These are phyloP conservation scores for Phlyctochytrium bullatum DNA, from an alignment of 192 early-diverging fungal genomes.

Conservation along the genomic window DNA sequence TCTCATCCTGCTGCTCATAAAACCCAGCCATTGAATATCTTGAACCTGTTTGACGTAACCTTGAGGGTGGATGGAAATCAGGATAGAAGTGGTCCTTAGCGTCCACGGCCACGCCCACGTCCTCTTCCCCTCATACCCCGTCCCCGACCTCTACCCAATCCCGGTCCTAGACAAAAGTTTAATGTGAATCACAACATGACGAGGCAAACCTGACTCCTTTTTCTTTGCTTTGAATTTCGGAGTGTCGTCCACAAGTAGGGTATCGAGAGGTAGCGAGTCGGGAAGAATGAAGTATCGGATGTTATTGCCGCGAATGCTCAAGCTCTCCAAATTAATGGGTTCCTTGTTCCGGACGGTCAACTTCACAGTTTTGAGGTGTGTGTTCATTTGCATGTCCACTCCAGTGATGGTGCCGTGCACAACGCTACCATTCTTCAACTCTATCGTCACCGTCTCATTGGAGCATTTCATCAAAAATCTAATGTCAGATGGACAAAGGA, in stretches of 20 bases:
- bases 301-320: conserved; percentile 94
- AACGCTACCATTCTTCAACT: conserved; percentile 98
- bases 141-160: conserved; percentile 3
- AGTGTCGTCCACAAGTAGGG: conserved; percentile 91
- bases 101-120: conserved; percentile 54
- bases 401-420: conserved; percentile 94
- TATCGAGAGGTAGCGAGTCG: conserved; percentile 92
- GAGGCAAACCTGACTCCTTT: conserved; percentile 24
- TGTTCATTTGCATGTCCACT: conserved; percentile 99
- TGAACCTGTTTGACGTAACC: conserved; percentile 57
- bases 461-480: conserved; percentile 98
- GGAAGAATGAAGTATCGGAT: conserved; percentile 94
- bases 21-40: conserved; percentile 44
- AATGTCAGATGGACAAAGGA: background rate
- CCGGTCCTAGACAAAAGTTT: background rate
- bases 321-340: conserved; percentile 83
- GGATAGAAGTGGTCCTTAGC: conserved; percentile 13
- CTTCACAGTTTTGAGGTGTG: conserved; percentile 96
- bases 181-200: background rate
- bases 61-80: conserved; percentile 8
- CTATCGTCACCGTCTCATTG: conserved; percentile 97
- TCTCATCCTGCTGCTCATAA: too few relatives aligned
- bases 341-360: conserved; percentile 96
- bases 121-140: conserved; percentile 32
- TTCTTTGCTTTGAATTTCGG: conserved; percentile 89